phyloP scores from a whole-genome alignment of 805 yeast genomes.

The Pichia rugopelliculosa region DNA sequence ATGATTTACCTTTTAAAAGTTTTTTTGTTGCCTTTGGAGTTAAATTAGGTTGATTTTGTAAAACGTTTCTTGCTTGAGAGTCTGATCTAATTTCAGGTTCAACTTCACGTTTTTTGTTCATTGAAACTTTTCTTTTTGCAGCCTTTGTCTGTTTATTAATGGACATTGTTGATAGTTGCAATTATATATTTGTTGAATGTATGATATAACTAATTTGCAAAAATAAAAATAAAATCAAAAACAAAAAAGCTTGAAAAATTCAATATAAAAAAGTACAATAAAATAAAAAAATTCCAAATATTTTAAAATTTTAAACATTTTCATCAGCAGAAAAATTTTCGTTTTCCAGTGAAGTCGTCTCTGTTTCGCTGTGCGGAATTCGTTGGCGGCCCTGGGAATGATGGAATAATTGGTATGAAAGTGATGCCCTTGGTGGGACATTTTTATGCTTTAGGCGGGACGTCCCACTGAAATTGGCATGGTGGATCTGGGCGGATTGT shows the following conservation, averaged over 20 bases:
- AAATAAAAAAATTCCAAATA: background rate
- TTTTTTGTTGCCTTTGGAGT: constrained; percentile 51
- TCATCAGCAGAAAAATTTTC: background rate
- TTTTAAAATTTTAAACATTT: background rate
- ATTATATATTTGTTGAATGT: too few relatives aligned
- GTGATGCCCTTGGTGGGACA: background rate
- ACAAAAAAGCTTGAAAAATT: background rate
- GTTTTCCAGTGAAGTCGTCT: background rate
- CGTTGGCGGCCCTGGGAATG: background rate
- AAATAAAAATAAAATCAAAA: too few relatives aligned
- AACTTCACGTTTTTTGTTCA: constrained; percentile 48
- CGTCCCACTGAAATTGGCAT: background rate
- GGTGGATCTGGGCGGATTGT: background rate
- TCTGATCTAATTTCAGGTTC: constrained; percentile 63
- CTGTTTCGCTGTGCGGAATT: background rate
- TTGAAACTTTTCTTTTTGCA: constrained; percentile 46
- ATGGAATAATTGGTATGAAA: too few relatives aligned
- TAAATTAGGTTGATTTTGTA: constrained; percentile 50
- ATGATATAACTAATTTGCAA: too few relatives aligned
- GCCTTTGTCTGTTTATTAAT: constrained; percentile 43
- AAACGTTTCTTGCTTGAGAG: constrained; percentile 59
- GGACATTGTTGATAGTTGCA: constrained; percentile 20
- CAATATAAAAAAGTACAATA: too few relatives aligned
- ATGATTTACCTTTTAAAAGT: constrained; percentile 41
- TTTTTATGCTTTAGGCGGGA: too few relatives aligned